Conservation (phyloP, 352 stramenopile genomes). For the Globisporangium spiculum region DNA sequence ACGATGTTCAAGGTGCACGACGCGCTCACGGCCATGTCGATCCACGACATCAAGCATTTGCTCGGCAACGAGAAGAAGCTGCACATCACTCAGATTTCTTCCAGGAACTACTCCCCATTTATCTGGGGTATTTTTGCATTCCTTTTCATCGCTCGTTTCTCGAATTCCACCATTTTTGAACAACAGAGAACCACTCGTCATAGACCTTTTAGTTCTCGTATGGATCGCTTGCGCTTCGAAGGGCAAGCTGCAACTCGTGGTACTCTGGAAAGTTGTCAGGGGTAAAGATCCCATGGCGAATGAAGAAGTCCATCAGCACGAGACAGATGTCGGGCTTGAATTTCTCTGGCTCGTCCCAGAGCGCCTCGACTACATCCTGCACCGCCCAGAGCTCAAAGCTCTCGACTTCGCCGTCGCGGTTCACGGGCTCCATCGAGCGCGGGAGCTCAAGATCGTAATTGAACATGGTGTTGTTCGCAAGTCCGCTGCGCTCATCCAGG, state of each 20-base stretch:
- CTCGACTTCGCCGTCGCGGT: constrained; percentile 62
- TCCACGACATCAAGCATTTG: constrained; percentile 35
- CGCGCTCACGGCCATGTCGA: constrained; percentile 24
- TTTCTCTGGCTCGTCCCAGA: constrained; percentile 43
- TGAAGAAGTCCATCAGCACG: constrained; percentile 60
- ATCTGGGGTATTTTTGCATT: neutral
- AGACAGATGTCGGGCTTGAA: constrained; percentile 78
- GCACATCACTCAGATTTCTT: constrained; percentile 4
- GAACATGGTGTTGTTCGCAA: constrained; percentile 72
- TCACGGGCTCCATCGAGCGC: constrained; percentile 28
- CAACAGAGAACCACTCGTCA: neutral
- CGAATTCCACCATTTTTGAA: neutral
- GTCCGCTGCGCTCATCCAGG: constrained; percentile 46
- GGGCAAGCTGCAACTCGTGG: constrained; percentile 33
- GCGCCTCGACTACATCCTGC: constrained; percentile 26
- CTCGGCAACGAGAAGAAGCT: constrained; percentile 26
- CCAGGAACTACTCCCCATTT: neutral
- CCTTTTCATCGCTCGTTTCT: neutral
- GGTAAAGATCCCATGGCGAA: constrained; percentile 65
- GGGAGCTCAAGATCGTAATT: constrained; percentile 65
- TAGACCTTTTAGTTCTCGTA: constrained; percentile 18
- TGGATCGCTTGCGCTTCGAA: constrained; percentile 25
- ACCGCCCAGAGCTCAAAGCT: constrained; percentile 54
- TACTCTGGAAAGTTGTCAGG: constrained; percentile 51
- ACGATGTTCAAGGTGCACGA: constrained; percentile 28